Conservation (phyloP, 2,329 filamentous ascomycete genomes). For the Cercospora canescens region DNA sequence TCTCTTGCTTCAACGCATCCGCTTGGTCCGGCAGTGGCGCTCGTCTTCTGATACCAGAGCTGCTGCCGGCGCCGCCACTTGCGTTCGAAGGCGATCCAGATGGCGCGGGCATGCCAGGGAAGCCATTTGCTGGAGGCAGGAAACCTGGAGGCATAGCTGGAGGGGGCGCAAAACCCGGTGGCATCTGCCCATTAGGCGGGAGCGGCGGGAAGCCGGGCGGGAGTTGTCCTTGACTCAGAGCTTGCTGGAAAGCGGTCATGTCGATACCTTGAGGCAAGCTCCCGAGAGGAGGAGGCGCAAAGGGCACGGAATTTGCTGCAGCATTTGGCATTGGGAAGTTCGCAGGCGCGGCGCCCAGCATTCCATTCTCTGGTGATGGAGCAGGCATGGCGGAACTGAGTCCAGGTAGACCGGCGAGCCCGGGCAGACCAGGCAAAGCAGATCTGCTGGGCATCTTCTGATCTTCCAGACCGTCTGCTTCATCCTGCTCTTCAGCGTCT, state of each 20-base stretch:
- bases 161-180: conserved; percentile 28
- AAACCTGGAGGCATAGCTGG: conserved; percentile 25
- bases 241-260: conserved; percentile 34
- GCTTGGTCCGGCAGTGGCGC: conserved; percentile 80
- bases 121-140: conserved; percentile 24
- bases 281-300: conserved; percentile 24
- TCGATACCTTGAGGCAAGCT: conserved; percentile 33
- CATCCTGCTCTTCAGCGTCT: conserved; percentile 89
- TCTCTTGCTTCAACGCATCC: conserved; percentile 77
- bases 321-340: conserved; percentile 24
- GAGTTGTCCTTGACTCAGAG: conserved; percentile 30
- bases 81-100: conserved; percentile 6
- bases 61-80: conserved; percentile 19
- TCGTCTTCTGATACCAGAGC: conserved; percentile 51
- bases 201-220: conserved; percentile 29
- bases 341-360: conserved; percentile 36
- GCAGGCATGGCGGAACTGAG: conserved; percentile 17
- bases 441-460: conserved; percentile 73
- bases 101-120: conserved; percentile 34
- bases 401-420: conserved; percentile 47
- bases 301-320: conserved; percentile 32
- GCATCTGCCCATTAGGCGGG: conserved; percentile 30
- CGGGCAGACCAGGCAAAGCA: conserved; percentile 60
- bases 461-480: conserved; percentile 87
- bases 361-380: conserved; percentile 10